These are phyloP conservation scores for Naganishia randhawae DNA, from an alignment of 768 basidiomycete genomes.

Conservation along the genomic window DNA sequence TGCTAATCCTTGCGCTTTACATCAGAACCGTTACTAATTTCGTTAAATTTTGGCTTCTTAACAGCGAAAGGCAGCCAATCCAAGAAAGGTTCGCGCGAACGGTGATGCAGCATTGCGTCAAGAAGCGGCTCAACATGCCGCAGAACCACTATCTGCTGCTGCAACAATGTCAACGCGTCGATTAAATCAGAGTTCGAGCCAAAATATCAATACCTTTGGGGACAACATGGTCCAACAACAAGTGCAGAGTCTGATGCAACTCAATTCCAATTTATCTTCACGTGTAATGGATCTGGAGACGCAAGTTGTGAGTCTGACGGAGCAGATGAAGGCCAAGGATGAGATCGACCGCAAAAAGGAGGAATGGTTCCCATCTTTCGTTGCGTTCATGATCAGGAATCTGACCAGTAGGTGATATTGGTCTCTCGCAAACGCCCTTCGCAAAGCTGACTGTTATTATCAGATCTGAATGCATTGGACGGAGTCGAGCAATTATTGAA, in stretches of 20 bases:
- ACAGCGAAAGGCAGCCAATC: constrained; percentile 41
- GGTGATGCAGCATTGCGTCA: constrained; percentile 12
- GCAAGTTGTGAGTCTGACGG: constrained; percentile 37
- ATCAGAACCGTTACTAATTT: neutral
- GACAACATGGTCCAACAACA: constrained; percentile 30
- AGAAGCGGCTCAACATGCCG: constrained; percentile 7
- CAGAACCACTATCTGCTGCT: neutral
- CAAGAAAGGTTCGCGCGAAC: constrained; percentile 33
- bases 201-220: neutral
- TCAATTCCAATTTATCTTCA: constrained; percentile 25
- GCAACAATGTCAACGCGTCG: constrained; percentile 22
- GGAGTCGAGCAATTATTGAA: neutral
- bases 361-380: constrained; percentile 28
- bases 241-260: constrained; percentile 28
- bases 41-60: neutral
- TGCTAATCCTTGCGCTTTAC: neutral
- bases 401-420: constrained; percentile 34
- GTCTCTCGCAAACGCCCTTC: neutral
- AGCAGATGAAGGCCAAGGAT: constrained; percentile 35
- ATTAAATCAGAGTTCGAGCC: neutral
- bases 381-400: constrained; percentile 41
- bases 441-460: neutral
- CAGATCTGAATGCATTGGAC: constrained; percentile 26
- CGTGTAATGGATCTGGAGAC: constrained; percentile 19
- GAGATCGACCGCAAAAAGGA: constrained; percentile 36